These are phyloP conservation scores for Plasmodium coatneyi DNA, from an alignment of 169 alveolate species.

Conservation along the genomic window DNA sequence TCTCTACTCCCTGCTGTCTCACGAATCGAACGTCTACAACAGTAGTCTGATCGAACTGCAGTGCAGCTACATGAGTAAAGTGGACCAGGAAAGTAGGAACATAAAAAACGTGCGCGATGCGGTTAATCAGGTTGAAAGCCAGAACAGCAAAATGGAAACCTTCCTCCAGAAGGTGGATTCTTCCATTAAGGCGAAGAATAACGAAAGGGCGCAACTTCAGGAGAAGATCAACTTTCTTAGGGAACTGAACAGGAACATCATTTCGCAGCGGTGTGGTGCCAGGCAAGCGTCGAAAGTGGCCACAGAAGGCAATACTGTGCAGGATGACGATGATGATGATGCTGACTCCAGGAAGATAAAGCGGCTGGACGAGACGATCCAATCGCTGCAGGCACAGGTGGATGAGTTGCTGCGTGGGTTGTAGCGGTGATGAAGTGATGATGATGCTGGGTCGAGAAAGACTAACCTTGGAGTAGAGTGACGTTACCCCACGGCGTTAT, in stretches of 20 bases:
- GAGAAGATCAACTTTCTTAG: conserved; percentile 33
- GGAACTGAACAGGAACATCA: conserved; percentile 29
- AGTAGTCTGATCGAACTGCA: conserved; percentile 44
- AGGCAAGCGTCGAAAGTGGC: not conserved
- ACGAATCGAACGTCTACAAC: conserved; percentile 49
- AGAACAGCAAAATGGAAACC: conserved; percentile 16
- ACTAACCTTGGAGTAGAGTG: not conserved
- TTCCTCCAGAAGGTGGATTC: not conserved
- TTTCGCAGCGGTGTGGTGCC: not conserved
- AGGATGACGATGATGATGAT: not conserved
- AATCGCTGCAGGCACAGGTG: conserved; percentile 16
- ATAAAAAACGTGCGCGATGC: conserved; percentile 10
- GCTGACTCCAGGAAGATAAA: conserved; percentile 36
- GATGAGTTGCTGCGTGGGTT: conserved; percentile 8
- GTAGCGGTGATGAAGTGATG: not conserved
- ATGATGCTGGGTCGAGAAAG: not conserved
- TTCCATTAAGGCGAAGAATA: conserved; percentile 23
- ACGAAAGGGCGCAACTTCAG: conserved; percentile 29
- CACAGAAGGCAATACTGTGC: not conserved
- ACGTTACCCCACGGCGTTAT: not conserved
- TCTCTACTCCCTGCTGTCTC: conserved; percentile 49
- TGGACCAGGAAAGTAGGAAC: conserved; percentile 20
- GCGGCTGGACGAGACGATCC: conserved; percentile 39
- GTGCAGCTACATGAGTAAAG: conserved; percentile 26
- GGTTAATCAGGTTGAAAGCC: conserved; percentile 5